Base-by-base conservation (phyloP, 2,329 filamentous ascomycete species). In the Fusarium sp. region DNA sequence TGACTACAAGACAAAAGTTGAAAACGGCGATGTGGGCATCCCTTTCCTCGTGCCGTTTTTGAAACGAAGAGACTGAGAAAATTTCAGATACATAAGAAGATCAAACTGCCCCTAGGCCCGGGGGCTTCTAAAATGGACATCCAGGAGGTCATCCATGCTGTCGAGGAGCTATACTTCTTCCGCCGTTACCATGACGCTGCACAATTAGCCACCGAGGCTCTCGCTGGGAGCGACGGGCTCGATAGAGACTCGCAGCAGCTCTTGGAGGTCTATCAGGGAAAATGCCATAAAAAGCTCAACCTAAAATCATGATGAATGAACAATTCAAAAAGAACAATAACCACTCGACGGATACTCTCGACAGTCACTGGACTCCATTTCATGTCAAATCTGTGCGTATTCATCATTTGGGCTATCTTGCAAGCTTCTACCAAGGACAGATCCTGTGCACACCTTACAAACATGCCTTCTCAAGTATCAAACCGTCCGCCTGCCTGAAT, bases 141-240 rank as follows among this genome's bases (percentile, higher is more conserved):
- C 2, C 88, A 90, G 72, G 84, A 87, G n/a, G 74, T 88, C 11
- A 68, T 90, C 22, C 88, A 90, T 75, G 89, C 88, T 0, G 86
- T 88, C 9, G 88, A 90, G 77, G 89, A 91, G 79, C 82, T 90
- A 52, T 90, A 90, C 75, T 90, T 88, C 78, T 87, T 87, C 73
- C 80, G 83, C 7, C 81, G 85, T 37, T 90, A 85, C 67, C 78
- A 79, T 1, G 84, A 88, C 64, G 88, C 85, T 2, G 81, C 83
- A n/a, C 74, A 77, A 13, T 84, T 90, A 52, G 80, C 85, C 7
- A 65, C 75, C 3, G 72, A 76, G 6, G 79, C 86, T 0, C 76
- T 88, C 7, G 72, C 74, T 8, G 78, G 73, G 16, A 76, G 71
- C 5, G 73, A 77, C 6, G 82, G 78, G 8, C 68, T 89, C 14